These are phyloP conservation scores for Ganoderma resinaceum DNA, from an alignment of 1,284 basidiomycete genomes.

Conservation along the genomic window DNA sequence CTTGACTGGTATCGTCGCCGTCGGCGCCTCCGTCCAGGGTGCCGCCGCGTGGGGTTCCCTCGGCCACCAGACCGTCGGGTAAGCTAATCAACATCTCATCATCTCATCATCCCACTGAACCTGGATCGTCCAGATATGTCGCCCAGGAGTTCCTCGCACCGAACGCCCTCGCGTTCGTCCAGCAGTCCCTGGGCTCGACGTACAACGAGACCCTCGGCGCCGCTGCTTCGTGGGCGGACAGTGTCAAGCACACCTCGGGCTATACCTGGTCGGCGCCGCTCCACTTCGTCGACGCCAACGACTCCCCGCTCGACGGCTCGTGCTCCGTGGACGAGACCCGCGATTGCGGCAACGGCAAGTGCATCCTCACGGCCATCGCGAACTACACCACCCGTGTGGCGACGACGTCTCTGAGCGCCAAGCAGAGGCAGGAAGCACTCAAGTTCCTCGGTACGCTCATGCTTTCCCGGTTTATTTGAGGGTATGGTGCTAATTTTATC, in stretches of 20 bases:
- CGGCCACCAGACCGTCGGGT: slow-evolving; percentile 29
- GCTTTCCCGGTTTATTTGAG: too few relatives aligned
- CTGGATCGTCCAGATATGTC: slow-evolving; percentile 21
- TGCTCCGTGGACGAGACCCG: slow-evolving; percentile 26
- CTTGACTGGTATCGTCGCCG: neutral
- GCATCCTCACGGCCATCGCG: slow-evolving; percentile 49
- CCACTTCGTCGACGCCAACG: slow-evolving; percentile 29
- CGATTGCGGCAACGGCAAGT: slow-evolving; percentile 23
- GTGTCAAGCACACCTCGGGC: slow-evolving; percentile 16
- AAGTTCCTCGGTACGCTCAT: slow-evolving; percentile 49
- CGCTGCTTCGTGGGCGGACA: slow-evolving; percentile 29
- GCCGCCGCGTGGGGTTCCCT: slow-evolving; percentile 23
- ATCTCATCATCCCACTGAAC: neutral
- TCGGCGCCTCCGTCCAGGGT: slow-evolving; percentile 5
- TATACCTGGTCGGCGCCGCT: slow-evolving; percentile 24
- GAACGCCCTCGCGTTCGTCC: slow-evolving; percentile 25
- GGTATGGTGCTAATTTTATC: neutral
- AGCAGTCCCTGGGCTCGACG: slow-evolving; percentile 25
- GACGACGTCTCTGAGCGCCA: slow-evolving; percentile 47
- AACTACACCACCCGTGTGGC: slow-evolving; percentile 62
- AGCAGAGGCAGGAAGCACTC: slow-evolving; percentile 56
- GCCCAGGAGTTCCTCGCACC: slow-evolving; percentile 30
- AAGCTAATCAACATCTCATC: neutral
- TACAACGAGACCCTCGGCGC: slow-evolving; percentile 22
- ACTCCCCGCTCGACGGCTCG: slow-evolving; percentile 23